Evolutionary conservation across 768 basidiomycete genomes (phyloP), one percentile per base, ranked within the genome.

Genomic region (Mycena polygramma): DNA sequence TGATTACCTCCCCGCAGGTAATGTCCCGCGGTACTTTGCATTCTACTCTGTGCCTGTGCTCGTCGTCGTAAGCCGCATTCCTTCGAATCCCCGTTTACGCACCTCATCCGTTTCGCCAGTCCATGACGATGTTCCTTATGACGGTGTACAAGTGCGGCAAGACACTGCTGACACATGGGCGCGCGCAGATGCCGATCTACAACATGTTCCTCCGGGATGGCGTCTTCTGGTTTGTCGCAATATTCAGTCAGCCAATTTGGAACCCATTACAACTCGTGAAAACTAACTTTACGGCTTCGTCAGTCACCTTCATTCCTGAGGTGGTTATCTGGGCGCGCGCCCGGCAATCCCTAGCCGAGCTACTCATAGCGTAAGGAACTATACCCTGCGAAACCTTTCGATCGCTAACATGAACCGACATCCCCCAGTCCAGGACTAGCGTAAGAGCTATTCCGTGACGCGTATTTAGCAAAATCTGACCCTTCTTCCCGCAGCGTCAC

Each of bases 11-110:
- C 46, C 5, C 19, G 8, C 8, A 69, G 71, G 57, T 11, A 46
- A 43, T 37, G 71, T 72, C 57, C 71, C 71, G 7, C 66, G 71
- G 7, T 72, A 59, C 46, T 72, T 72, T n/a, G 46, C 71, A n/a
- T 72, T 72, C 60, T 72, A 72, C 36, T 72, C 70, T 7, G 46
- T 68, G n/a, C 70, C 70, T 5, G 66, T 71, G 5, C 61, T 71
- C 13, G 62, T 71, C 39, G 70, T 71, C n/a, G 69, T 70, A 45
- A 7, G 68, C 8, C 20, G 11, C 30, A 41, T 22, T 20, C 13
- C 20, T 17, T 6, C 30, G 6, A 30, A 30, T 30, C 30, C 30
- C 30, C 30, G 30, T 2, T 30, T 30, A 3, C 30, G 3, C 3
- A 6, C 3, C 30, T 30, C 30, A 30, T 30, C 30, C 43, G n/a